These are phyloP conservation scores for Mycosphaerella arachidis DNA, from an alignment of 2,329 filamentous ascomycete species.

Conservation along the genomic window DNA sequence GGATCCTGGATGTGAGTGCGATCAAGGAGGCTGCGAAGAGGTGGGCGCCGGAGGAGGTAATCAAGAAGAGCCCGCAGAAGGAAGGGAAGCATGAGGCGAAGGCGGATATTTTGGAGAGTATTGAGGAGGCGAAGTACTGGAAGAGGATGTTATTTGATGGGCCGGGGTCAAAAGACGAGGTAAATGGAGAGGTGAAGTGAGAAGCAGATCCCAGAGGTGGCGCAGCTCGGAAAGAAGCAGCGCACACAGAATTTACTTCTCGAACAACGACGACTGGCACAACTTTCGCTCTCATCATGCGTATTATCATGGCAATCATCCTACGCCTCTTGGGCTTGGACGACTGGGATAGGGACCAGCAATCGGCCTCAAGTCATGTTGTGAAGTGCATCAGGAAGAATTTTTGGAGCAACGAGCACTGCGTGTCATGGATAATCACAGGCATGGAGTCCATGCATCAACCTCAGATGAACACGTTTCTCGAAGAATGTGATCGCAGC, in stretches of 20 bases:
- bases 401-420: neutral
- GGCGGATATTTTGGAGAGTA: slow-evolving; percentile 91
- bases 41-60: slow-evolving; percentile 65
- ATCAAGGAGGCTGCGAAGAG: slow-evolving; percentile 85
- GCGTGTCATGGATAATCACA: neutral
- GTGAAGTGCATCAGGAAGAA: neutral
- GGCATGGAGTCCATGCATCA: neutral
- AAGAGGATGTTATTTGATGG: slow-evolving; percentile 61
- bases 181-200: too few relatives aligned
- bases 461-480: neutral
- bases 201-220: too few relatives aligned
- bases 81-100: slow-evolving; percentile 73
- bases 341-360: neutral
- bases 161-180: neutral
- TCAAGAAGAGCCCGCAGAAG: slow-evolving; percentile 65
- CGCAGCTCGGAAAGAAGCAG: too few relatives aligned
- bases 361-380: neutral
- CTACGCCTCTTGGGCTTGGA: neutral
- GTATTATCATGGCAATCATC: neutral
- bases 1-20: slow-evolving; percentile 85
- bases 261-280: too few relatives aligned
- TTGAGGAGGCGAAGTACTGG: slow-evolving; percentile 84
- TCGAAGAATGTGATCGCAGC: neutral
- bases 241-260: too few relatives aligned
- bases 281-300: neutral